These are phyloP conservation scores for Pyrenophora tritici-repentis DNA, from an alignment of 2,329 filamentous ascomycete species.

Conservation along the genomic window DNA sequence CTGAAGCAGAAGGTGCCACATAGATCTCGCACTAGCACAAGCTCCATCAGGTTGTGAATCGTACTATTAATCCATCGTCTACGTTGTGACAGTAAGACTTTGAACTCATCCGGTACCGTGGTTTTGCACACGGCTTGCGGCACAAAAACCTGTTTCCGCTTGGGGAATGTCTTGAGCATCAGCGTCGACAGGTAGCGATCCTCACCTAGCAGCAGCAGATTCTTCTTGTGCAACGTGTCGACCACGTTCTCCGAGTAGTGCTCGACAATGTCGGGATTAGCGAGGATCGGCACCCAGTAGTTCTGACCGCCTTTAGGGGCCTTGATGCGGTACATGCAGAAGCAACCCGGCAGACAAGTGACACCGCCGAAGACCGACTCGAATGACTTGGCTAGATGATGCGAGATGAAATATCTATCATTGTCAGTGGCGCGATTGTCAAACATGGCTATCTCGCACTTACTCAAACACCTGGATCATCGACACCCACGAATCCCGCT, in stretches of 20 bases:
- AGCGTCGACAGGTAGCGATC: conserved; percentile 95
- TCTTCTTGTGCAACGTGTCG: conserved; percentile 97
- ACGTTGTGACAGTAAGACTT: conserved; percentile 88
- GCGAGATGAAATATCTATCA: conserved; percentile 86
- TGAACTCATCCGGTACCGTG: conserved; percentile 90
- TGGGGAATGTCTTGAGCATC: conserved; percentile 98
- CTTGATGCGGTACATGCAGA: conserved; percentile 99
- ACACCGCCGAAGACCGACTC: conserved; percentile 99
- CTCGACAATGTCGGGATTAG: conserved; percentile 97
- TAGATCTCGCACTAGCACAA: conserved; percentile 91
- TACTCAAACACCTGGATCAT: conserved; percentile 98
- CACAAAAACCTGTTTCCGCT: conserved; percentile 98
- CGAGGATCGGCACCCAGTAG: conserved; percentile 98
- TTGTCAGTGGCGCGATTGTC: conserved; percentile 34
- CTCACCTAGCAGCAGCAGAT: conserved; percentile 86
- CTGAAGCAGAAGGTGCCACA: conserved; percentile 99
- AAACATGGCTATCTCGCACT: conserved; percentile 31
- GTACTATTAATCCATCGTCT: conserved; percentile 99
- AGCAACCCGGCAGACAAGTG: conserved; percentile 96
- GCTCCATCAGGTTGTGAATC: conserved; percentile 97
- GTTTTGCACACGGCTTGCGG: conserved; percentile 99
- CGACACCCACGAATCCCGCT: conserved; percentile 89
- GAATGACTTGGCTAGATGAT: conserved; percentile 95
- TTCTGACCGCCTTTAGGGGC: conserved; percentile 97
- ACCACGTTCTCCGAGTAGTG: conserved; percentile 99